A percentile compares a stretch with the other conserved stretches of the same genome.
phyloP scores from a whole-genome alignment of 1,139 yeast genomes.

The Candida tropicalis region DNA sequence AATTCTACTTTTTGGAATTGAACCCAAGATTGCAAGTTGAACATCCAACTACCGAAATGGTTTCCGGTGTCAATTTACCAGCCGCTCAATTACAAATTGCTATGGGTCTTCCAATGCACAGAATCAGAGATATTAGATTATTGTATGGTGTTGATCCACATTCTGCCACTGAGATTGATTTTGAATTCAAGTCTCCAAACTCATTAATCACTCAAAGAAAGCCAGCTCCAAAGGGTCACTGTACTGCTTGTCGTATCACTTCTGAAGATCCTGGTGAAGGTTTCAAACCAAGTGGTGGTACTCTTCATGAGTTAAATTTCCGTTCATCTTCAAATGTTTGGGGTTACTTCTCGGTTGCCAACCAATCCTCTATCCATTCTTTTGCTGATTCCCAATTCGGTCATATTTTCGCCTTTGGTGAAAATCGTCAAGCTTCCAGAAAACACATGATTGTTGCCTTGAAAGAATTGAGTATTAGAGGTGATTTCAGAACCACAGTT shows the following conservation, averaged over 20 bases:
- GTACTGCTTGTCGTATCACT: slow-evolving; percentile 98
- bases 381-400: slow-evolving; percentile 98
- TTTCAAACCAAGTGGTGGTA: slow-evolving; percentile 97
- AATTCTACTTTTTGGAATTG: slow-evolving; percentile 92
- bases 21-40: slow-evolving; percentile 99
- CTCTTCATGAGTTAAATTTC: slow-evolving; percentile 92
- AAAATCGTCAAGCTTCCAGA: slow-evolving; percentile 95
- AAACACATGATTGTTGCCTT: slow-evolving; percentile 98
- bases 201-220: slow-evolving; percentile 80
- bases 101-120: slow-evolving; percentile 97
- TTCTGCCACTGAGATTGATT: slow-evolving; percentile 86
- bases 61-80: slow-evolving; percentile 94
- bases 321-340: slow-evolving; percentile 96
- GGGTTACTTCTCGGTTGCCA: slow-evolving; percentile 98
- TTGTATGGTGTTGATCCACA: slow-evolving; percentile 96
- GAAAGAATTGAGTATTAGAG: slow-evolving; percentile 94
- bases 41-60: slow-evolving; percentile 99
- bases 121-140: slow-evolving; percentile 88
- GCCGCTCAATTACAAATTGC: slow-evolving; percentile 98
- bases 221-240: slow-evolving; percentile 96
- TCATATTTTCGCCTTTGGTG: slow-evolving; percentile 98
- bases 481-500: slow-evolving; percentile 97
- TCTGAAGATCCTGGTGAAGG: slow-evolving; percentile 99
- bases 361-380: slow-evolving; percentile 95
- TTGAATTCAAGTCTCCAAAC: slow-evolving; percentile 76